phyloP scores from a whole-genome alignment of 169 alveolate genomes.

The Babesia ovata region DNA sequence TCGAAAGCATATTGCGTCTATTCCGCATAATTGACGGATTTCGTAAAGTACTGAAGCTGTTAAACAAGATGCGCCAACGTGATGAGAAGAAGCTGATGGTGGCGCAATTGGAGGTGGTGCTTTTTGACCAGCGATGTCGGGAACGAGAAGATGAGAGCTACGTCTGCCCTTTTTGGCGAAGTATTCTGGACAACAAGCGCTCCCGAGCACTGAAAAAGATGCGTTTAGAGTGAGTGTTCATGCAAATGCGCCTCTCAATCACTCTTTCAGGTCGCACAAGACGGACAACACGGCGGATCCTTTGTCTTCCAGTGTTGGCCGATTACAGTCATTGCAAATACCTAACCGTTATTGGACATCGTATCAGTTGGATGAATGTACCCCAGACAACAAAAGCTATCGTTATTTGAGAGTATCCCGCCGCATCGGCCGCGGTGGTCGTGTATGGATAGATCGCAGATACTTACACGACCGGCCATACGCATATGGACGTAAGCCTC shows the following conservation, averaged over 20 bases:
- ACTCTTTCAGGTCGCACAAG: not conserved
- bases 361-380: conserved; percentile 3
- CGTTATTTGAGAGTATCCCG: conserved; percentile 54
- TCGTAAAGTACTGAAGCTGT: conserved; percentile 73
- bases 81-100: conserved; percentile 83
- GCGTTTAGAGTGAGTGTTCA: conserved; percentile 28
- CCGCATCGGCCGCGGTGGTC: conserved; percentile 69
- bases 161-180: conserved; percentile 84
- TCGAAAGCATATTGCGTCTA: conserved; percentile 75
- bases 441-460: conserved; percentile 68
- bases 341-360: conserved; percentile 12
- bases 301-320: conserved; percentile 3
- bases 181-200: conserved; percentile 77
- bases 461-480: conserved; percentile 16
- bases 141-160: conserved; percentile 80
- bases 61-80: conserved; percentile 83
- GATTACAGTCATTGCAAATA: not conserved
- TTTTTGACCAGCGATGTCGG: conserved; percentile 82
- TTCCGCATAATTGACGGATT: conserved; percentile 82
- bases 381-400: conserved; percentile 50
- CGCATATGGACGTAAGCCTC: not conserved
- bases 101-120: conserved; percentile 77
- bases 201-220: conserved; percentile 33
- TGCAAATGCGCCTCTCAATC: not conserved
- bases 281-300: conserved; percentile 7